These are phyloP conservation scores for Podospora conica DNA, from an alignment of 495 filamentous ascomycete species.

Conservation along the genomic window DNA sequence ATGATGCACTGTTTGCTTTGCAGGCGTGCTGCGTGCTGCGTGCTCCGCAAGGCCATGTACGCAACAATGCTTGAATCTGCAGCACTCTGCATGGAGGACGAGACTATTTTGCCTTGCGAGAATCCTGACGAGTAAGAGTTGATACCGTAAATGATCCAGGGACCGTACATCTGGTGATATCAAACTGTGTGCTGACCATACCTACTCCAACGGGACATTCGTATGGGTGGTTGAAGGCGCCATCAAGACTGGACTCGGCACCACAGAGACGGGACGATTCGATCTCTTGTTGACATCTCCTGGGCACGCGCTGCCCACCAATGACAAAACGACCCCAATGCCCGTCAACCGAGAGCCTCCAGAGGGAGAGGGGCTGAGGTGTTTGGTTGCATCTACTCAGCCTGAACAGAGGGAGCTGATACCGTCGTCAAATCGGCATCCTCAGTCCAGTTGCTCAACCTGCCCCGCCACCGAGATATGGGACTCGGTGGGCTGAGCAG, in stretches of 20 bases:
- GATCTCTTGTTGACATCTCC: no score
- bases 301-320: not conserved
- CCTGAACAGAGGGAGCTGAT: not conserved
- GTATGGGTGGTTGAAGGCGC: no score
- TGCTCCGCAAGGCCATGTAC: no score
- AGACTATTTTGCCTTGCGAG: not conserved
- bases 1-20: not conserved
- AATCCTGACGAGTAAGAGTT: no score
- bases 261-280: not conserved
- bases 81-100: not conserved
- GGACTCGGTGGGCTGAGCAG: not conserved
- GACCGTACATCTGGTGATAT: no score
- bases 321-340: not conserved
- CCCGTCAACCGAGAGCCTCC: not conserved
- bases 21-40: not conserved
- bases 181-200: no score
- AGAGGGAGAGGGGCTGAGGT: not conserved
- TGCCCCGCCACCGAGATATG: slow-evolving; percentile 9
- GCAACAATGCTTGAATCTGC: not conserved
- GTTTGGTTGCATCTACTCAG: not conserved
- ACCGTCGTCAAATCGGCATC: slow-evolving; percentile 3
- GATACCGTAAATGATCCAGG: no score
- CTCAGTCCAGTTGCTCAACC: not conserved
- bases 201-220: no score
- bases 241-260: no score